A percentile compares a stretch with the other conserved stretches of the same genome.
Evolutionary conservation across 2,329 filamentous ascomycete species (phyloP).

Genomic region (Sclerotinia glacialis): DNA sequence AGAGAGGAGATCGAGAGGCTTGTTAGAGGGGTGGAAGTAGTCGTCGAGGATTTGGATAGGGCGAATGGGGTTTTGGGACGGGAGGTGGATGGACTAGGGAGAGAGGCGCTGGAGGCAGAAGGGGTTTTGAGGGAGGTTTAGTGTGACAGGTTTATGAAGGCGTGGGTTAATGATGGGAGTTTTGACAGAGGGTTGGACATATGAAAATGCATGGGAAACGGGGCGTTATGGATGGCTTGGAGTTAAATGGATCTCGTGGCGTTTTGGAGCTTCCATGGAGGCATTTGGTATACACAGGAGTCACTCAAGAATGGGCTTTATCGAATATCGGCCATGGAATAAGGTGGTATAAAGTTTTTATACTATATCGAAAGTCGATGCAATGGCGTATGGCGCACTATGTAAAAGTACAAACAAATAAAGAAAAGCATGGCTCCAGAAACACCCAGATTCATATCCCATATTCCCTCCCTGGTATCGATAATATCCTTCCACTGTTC

Average conservation of each 20-base stretch:
- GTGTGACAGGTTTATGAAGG: not conserved
- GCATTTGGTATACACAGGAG: not conserved
- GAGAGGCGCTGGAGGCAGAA: slow-evolving; percentile 31
- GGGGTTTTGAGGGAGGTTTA: slow-evolving; percentile 22
- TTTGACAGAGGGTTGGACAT: not conserved
- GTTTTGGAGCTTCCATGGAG: not conserved
- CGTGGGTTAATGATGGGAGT: not conserved
- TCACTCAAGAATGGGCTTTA: not conserved
- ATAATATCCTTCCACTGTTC: not conserved
- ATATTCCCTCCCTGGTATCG: slow-evolving; percentile 10
- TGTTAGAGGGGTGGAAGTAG: slow-evolving; percentile 49
- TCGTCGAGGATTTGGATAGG: slow-evolving; percentile 53
- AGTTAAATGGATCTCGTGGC: not conserved
- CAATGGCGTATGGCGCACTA: not conserved
- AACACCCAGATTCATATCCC: slow-evolving; percentile 13
- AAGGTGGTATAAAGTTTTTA: not conserved
- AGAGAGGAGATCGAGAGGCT: slow-evolving; percentile 54
- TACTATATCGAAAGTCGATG: not conserved
- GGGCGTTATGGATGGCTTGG: not conserved
- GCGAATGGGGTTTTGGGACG: slow-evolving; percentile 41
- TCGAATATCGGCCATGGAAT: not conserved
- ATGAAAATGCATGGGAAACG: not conserved
- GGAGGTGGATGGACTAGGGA: slow-evolving; percentile 29
- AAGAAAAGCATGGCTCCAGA: not conserved
- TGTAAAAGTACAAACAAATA: not conserved